Evolutionary conservation across 208 protist genomes (phyloP).

Genomic region (Willaertia magna): DNA sequence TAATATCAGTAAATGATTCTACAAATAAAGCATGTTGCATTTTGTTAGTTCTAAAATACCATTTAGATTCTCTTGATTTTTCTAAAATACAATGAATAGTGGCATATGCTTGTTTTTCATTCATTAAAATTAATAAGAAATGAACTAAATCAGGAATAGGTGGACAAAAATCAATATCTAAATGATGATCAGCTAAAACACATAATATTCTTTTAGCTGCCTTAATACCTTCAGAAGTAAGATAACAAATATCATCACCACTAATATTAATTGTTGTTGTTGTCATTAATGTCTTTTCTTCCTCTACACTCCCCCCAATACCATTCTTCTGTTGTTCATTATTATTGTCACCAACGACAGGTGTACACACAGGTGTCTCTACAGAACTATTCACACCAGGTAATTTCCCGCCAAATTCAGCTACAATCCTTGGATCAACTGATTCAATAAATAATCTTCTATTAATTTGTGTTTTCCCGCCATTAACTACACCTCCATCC

Average conservation of each 20-base stretch:
- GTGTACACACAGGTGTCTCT: not conserved
- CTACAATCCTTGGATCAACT: not conserved
- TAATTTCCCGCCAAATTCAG: not conserved
- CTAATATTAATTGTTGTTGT: not conserved
- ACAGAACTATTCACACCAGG: not conserved
- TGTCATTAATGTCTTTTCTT: no score
- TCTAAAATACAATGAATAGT: not conserved
- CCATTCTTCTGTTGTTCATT: not conserved
- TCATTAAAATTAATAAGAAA: not conserved
- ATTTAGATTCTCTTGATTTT: not conserved
- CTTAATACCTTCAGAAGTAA: not conserved
- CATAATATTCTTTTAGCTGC: not conserved
- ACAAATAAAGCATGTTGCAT: not conserved
- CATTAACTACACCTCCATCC: not conserved
- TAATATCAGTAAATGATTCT: slow-evolving; percentile 7
- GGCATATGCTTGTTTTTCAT: not conserved
- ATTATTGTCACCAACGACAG: not conserved
- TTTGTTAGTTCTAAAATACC: slow-evolving; percentile 8
- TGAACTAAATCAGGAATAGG: not conserved
- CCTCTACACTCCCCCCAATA: not conserved
- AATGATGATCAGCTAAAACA: not conserved
- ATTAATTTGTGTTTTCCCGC: no score
- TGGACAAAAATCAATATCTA: not conserved
- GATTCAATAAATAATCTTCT: not conserved
- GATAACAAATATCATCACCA: not conserved